phyloP scores from a whole-genome alignment of 2,329 filamentous ascomycete genomes.

The Lasiodiplodia sp. region DNA sequence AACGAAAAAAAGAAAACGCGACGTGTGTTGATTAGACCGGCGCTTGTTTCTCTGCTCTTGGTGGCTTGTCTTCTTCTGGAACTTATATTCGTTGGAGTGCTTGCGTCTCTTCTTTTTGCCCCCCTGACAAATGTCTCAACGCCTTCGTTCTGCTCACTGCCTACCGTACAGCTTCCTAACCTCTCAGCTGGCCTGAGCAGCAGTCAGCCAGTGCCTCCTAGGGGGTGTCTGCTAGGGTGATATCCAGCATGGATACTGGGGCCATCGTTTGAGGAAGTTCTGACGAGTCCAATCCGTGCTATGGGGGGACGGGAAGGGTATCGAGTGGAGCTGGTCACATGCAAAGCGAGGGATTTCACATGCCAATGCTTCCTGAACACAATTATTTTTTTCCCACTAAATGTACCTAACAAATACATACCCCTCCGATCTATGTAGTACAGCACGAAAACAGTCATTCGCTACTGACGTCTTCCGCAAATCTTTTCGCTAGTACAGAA shows the following conservation, averaged over 20 bases:
- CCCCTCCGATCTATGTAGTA: not conserved
- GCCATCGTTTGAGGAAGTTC: not conserved
- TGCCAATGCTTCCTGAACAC: not conserved
- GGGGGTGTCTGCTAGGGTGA: not conserved
- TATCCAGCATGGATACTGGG: not conserved
- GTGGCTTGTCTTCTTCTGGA: not conserved
- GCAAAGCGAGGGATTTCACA: not conserved
- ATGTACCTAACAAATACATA: not conserved
- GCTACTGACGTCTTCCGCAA: conserved; percentile 1
- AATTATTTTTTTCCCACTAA: not conserved
- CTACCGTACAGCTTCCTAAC: not conserved
- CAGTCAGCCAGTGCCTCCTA: not conserved
- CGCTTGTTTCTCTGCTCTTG: not conserved
- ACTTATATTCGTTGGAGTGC: not conserved
- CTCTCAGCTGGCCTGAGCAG: not conserved
- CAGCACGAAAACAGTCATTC: not conserved
- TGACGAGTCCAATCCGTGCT: not conserved
- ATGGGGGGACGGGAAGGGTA: not conserved
- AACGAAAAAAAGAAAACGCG: conserved; percentile 2
- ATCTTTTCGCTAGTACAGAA: not conserved
- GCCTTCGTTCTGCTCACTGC: not conserved
- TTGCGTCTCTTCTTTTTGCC: not conserved
- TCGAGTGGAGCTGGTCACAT: not conserved
- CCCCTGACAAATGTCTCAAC: not conserved
- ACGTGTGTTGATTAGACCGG: not conserved